Base-by-base conservation (phyloP, 768 basidiomycete genomes). In the Phlebiopsis gigantea region DNA sequence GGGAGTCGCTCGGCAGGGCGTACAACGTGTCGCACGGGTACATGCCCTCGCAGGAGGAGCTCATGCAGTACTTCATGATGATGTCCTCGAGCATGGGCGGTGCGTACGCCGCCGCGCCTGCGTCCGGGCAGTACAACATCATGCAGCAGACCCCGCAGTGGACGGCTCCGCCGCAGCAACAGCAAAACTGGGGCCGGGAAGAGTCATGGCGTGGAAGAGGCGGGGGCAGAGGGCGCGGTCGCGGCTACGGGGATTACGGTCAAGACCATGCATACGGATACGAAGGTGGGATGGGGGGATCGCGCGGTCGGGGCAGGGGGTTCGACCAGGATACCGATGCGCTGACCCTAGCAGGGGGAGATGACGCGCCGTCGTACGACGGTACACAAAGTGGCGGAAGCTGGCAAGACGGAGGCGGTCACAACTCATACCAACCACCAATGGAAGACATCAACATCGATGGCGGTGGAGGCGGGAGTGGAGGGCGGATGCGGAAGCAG, bases 1-100 rank as follows among this genome's bases (percentile, higher is more conserved):
- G 92, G 92, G 83, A 87, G 74, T 79, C 81, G 56, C 80, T 94
- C 57, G 87, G 87, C 68, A 82, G 82, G 67, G 83, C 89, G 76
- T 93, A 88, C 88, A 72, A 78, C 66, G 75, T 77, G 55, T 85
- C 87, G 52, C 72, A 87, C 69, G 87, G 88, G 42, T 77, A 80
- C 64, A 48, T 75, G 62, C 90, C 90, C 26, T 79, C 87, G 56
- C 84, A 85, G 64, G 85, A 90, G 64, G 79, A 91, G 65, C 79
- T 92, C 62, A 84, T 90, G 84, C 79, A 83, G 69, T 88, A 85
- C 66, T 30, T 51, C 21, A n/a, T 24, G 7, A 77, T 88, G 60
- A 77, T 87, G 76, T 57, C 77, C 21, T 64, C 68, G 41, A 67
- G 64, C 19, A 66, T 65, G 49, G 61, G 30, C 34, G 31, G 65